Base-by-base conservation (phyloP, 139 green algal genomes). In the Chlamydomonas sp. region DNA sequence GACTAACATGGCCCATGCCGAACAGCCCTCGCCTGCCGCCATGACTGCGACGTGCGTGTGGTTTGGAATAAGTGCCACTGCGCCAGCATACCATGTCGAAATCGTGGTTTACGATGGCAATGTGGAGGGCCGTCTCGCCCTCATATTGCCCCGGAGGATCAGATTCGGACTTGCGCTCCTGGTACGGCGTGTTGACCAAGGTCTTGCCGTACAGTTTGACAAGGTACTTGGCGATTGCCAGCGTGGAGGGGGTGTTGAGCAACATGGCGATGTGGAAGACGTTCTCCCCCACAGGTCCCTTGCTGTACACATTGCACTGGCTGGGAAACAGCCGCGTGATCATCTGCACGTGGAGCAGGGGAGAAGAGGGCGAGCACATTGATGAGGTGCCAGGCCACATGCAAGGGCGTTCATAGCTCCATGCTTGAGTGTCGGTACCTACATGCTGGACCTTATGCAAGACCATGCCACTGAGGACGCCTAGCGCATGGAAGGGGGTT, bases 81-180 rank as follows among this genome's bases (percentile, higher is more conserved):
- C 12, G 10, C 77, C 77, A 8, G 8, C 83, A 6, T 57, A 94
- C 91, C 91, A 94, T 89, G 72, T 94, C 91, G 85, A 91, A 91
- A 75, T 94, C 91, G 16, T 80, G 78, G 85, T 95, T 95, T 2
- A 95, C 93, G 67, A 94, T 93, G 59, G 93, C 91, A 20, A 95
- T 95, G 86, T 95, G 93, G 75, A 95, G 80, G 0, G 91, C 91
- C 0, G 93, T 95, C 72, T 94, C 90, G n/a, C 93, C 93, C 85
- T 95, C 93, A 63, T 95, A 95, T 61, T 88, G 84, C 10, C 93
- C 92, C 4, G 93, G 89, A 1, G 85, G 79, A 77, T 94, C 91
- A 17, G 77, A 57, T 82, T 87, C 72, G 17, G 84, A n/a, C 18
- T 81, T 85, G 58, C 93, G 93, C 87, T 94, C 93, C 86, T 94